Conservation (phyloP, 139 green algal genomes). For the Chlamydomonas incerta region DNA sequence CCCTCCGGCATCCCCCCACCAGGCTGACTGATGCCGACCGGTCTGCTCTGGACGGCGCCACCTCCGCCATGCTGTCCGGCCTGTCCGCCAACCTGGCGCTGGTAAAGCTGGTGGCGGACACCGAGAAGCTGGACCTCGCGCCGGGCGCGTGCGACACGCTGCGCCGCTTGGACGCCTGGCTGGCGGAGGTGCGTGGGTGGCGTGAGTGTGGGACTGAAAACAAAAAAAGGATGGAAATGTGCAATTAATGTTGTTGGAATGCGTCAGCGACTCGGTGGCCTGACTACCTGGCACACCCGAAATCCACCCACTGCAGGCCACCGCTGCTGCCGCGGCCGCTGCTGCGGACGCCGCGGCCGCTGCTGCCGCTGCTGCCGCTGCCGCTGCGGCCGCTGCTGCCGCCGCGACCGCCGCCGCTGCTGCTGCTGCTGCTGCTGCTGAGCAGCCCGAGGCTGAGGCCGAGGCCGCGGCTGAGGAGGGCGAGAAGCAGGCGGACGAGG, state of each 20-base stretch:
- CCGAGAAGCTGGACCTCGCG: not conserved
- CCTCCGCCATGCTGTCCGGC: not conserved
- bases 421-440: not conserved
- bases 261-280: no score
- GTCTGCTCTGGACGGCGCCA: not conserved
- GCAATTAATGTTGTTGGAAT: no score
- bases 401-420: not conserved
- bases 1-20: no score
- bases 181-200: no score
- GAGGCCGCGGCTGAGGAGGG: not conserved
- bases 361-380: not conserved
- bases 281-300: no score
- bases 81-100: not conserved
- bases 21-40: conserved; percentile 16
- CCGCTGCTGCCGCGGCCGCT: not conserved
- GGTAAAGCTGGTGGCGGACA: not conserved
- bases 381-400: not conserved
- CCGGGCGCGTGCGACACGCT: conserved; percentile 6
- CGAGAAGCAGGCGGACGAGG: not conserved
- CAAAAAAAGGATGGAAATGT: no score
- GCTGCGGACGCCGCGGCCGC: not conserved
- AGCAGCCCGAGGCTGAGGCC: not conserved
- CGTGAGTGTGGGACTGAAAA: no score
- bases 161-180: conserved; percentile 10
- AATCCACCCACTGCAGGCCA: no score